Base-by-base conservation (phyloP, 129 eudicot species). In the Smallanthus sonchifolius region DNA sequence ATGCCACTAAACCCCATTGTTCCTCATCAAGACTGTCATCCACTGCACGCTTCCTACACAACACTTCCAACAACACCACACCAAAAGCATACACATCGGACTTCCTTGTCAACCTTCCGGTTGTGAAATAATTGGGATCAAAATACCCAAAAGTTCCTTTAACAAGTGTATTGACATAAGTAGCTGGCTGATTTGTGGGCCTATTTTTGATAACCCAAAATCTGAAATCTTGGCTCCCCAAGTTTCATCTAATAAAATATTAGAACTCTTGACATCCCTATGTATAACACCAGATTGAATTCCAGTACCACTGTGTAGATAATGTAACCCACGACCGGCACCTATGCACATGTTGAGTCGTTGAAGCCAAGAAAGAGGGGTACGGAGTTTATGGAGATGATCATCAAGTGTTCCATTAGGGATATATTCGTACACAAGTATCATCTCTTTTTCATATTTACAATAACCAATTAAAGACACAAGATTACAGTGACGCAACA, bases 321-420 rank as follows among this genome's bases (percentile, higher is more conserved):
- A 75, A 15, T 62, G 49, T 34, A 63, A 40, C 24, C 80, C 80
- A 9, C 75, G 47, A 2, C 48, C 67, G 10, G 69, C 68, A 4
- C 68, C 68, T 20, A 67, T 54, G 75, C 80, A 76, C 30, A 76
- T 55, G 3, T 65, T 76, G 20, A 76, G 80, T 32, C 74, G 67
- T 13, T 76, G 79, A 28, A 64, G 7, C 79, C 79, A 75, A 36
- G 72, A 64, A 63, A 75, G 63, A 10, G 65, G 52, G 45, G 72
- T 73, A 20, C 57, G 65, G 37, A 56, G 8, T 73, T 62, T 80
- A 64, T 77, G 77, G 17, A 82, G 76, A 51, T 77, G 82, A 73
- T 82, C 82, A 28, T 69, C 76, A 60, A 83, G 81, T 20, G 80
- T 78, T 9, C 83, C 83, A 62, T 63, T 57, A 8, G 77, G 30